Evolutionary conservation across 2,329 filamentous ascomycete genomes (phyloP).

Genomic region (Venturiaceae sp.): DNA sequence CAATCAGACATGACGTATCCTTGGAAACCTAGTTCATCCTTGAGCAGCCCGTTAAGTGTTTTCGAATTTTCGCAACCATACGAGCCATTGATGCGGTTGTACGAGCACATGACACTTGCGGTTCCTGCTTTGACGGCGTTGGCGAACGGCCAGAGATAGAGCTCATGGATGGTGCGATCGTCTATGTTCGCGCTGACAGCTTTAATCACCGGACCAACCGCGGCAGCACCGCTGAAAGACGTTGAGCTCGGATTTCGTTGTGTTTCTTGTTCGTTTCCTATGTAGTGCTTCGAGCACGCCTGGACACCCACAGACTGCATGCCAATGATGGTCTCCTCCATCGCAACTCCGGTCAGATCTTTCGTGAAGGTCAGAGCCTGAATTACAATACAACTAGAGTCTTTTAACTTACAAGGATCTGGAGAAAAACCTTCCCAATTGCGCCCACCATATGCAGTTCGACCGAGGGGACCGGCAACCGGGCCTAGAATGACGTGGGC

Average conservation of each 20-base stretch:
- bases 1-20: conserved; percentile 29
- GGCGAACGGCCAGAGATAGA: conserved; percentile 71
- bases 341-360: conserved; percentile 33
- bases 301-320: conserved; percentile 34
- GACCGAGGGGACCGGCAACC: conserved; percentile 31
- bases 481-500: conserved; percentile 32
- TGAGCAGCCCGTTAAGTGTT: conserved; percentile 25
- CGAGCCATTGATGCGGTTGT: conserved; percentile 35
- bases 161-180: conserved; percentile 64
- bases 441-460: conserved; percentile 40
- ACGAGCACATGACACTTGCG: conserved; percentile 36
- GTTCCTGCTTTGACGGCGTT: conserved; percentile 62
- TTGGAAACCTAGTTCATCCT: conserved; percentile 40
- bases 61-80: conserved; percentile 40
- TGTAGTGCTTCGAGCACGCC: conserved; percentile 33
- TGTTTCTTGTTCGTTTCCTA: conserved; percentile 53
- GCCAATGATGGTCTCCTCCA: conserved; percentile 32
- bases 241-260: conserved; percentile 1
- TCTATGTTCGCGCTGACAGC: conserved; percentile 55
- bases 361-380: no score
- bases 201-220: conserved; percentile 30
- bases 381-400: no score
- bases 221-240: background rate
- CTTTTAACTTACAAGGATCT: conserved; percentile 29
- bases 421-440: conserved; percentile 41